phyloP scores from a whole-genome alignment of 257 asterid species.

The Agastache rugosa region DNA sequence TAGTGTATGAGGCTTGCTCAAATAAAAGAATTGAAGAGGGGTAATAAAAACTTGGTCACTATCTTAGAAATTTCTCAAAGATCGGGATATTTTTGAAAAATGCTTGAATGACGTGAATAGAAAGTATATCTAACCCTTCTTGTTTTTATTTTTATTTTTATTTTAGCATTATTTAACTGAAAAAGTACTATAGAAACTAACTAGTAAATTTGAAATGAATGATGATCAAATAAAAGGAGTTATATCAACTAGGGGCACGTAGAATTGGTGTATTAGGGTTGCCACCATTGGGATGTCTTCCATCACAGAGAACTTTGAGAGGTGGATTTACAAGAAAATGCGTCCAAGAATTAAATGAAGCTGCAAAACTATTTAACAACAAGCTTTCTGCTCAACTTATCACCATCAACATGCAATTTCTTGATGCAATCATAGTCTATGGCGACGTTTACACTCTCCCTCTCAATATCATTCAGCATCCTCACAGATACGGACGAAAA shows the following conservation, averaged over 20 bases:
- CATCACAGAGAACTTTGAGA: not conserved
- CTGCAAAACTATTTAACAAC: not conserved
- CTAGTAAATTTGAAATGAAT: too few relatives aligned
- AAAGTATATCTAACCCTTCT: too few relatives aligned
- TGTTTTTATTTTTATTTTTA: too few relatives aligned
- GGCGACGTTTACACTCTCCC: not conserved
- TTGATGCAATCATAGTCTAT: not conserved
- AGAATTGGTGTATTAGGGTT: not conserved
- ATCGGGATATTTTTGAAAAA: too few relatives aligned
- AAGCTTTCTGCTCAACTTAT: not conserved
- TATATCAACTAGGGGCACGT: not conserved
- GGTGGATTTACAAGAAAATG: not conserved
- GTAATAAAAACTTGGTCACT: too few relatives aligned
- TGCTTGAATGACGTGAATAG: too few relatives aligned
- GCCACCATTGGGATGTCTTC: not conserved
- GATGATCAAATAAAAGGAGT: not conserved
- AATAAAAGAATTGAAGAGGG: too few relatives aligned
- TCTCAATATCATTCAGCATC: not conserved
- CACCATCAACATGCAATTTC: not conserved
- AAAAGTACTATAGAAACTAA: not conserved
- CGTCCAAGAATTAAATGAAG: not conserved
- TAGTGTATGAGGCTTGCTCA: too few relatives aligned
- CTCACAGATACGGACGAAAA: not conserved
- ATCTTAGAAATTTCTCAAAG: too few relatives aligned
- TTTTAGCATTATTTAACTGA: not conserved